Evolutionary conservation across 148 eudicot genomes (phyloP).

Genomic region (Rheum nobile): DNA sequence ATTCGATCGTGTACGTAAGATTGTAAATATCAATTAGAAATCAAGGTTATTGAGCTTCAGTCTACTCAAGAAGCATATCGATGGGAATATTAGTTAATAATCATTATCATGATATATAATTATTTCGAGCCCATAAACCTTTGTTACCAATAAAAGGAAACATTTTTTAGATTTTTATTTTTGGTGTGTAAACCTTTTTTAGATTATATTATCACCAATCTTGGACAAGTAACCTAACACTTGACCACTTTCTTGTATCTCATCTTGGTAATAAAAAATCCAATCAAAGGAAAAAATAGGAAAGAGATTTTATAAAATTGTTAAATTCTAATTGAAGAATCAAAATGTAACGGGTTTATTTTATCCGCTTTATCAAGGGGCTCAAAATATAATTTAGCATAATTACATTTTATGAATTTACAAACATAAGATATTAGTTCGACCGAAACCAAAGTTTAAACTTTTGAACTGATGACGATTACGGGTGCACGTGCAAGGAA

Average conservation of each 20-base stretch:
- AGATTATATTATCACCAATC: background rate
- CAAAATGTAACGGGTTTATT: no score
- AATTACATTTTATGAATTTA: no score
- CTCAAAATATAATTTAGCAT: no score
- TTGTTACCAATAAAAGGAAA: background rate
- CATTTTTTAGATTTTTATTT: background rate
- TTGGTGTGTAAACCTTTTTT: background rate
- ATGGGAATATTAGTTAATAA: background rate
- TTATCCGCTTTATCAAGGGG: no score
- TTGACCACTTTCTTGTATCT: background rate
- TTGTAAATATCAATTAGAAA: background rate
- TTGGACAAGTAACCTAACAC: background rate
- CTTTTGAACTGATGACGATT: background rate
- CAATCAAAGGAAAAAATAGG: background rate
- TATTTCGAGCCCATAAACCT: constrained; percentile 10
- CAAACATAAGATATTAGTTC: background rate
- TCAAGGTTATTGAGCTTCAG: background rate
- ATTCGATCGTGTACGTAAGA: background rate
- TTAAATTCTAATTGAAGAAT: no score
- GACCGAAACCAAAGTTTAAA: no score
- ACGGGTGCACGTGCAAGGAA: background rate
- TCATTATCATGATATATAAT: background rate
- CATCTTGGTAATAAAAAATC: background rate
- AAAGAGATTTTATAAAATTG: no score
- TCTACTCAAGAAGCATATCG: background rate